Evolutionary conservation across 2,329 filamentous ascomycete species (phyloP).

Genomic region (Lachnum nothofagi): DNA sequence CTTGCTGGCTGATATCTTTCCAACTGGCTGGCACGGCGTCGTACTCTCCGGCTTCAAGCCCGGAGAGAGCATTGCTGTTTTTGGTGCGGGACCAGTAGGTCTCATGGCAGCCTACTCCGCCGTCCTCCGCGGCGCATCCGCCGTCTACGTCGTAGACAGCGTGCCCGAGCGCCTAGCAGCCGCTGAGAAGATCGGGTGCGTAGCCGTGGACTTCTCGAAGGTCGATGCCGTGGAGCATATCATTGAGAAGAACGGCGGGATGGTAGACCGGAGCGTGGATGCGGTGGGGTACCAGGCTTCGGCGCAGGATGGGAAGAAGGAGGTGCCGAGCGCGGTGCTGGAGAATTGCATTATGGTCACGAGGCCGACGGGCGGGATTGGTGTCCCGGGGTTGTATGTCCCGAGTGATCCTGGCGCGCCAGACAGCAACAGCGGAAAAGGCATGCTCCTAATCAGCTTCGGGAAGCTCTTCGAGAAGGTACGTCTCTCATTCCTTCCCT

Average conservation of each 20-base stretch:
- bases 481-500: too few species aligned
- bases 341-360: conserved; percentile 30
- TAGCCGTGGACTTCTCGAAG: conserved; percentile 56
- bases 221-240: conserved; percentile 57
- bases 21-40: conserved; percentile 53
- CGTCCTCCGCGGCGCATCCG: conserved; percentile 53
- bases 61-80: conserved; percentile 59
- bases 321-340: conserved; percentile 51
- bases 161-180: conserved; percentile 54
- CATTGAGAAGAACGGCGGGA: conserved; percentile 51
- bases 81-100: conserved; percentile 60
- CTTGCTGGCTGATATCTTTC: conserved; percentile 45
- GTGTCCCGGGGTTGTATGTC: conserved; percentile 33
- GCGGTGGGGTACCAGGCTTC: conserved; percentile 63
- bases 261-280: conserved; percentile 61
- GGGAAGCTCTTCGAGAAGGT: conserved; percentile 66
- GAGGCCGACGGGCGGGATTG: conserved; percentile 28
- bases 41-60: conserved; percentile 53
- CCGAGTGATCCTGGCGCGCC: conserved; percentile 55
- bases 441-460: conserved; percentile 59
- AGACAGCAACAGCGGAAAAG: conserved; percentile 55
- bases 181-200: conserved; percentile 57
- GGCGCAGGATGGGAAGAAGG: conserved; percentile 48
- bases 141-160: conserved; percentile 58
- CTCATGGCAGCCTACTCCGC: conserved; percentile 63